These are phyloP conservation scores for Wallacemonas sp. DNA, from an alignment of 208 protist species.

Conservation along the genomic window DNA sequence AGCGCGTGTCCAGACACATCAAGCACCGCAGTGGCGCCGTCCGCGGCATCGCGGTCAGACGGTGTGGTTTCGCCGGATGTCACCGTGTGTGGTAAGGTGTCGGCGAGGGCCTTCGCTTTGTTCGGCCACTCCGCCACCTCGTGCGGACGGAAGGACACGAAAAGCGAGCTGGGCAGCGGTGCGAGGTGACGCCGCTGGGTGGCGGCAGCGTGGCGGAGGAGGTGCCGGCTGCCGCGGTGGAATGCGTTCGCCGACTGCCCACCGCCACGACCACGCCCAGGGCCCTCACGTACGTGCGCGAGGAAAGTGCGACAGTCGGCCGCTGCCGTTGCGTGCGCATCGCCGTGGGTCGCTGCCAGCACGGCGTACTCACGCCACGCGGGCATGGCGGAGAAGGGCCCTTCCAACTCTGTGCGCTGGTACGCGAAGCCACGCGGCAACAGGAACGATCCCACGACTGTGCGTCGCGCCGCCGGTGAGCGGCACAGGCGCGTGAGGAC, in stretches of 20 bases:
- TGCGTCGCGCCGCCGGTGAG: constrained; percentile 11
- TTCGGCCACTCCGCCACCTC: constrained; percentile 10
- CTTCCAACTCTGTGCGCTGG: neutral
- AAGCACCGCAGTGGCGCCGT: constrained; percentile 44
- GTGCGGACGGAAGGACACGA: constrained; percentile 23
- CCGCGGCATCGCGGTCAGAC: constrained; percentile 1
- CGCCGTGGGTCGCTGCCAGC: constrained; percentile 5
- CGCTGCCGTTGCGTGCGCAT: constrained; percentile 1
- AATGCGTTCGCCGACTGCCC: neutral
- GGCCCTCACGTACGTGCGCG: neutral
- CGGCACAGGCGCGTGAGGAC: constrained; percentile 19
- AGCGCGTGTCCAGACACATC: constrained; percentile 49
- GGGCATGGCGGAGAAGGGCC: constrained; percentile 6
- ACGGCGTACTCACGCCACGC: constrained; percentile 28
- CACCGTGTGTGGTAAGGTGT: constrained; percentile 28
- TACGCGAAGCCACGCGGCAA: constrained; percentile 18
- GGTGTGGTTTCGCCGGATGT: constrained; percentile 15
- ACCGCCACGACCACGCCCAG: neutral
- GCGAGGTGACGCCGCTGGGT: constrained; percentile 21
- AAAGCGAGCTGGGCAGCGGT: constrained; percentile 15
- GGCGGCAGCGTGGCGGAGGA: constrained; percentile 10
- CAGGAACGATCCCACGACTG: constrained; percentile 17
- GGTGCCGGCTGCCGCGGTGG: constrained; percentile 3
- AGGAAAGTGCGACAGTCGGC: neutral
- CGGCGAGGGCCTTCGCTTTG: constrained; percentile 5